phyloP scores from a whole-genome alignment of 75 land plant species.

The Picea sitchensis region DNA sequence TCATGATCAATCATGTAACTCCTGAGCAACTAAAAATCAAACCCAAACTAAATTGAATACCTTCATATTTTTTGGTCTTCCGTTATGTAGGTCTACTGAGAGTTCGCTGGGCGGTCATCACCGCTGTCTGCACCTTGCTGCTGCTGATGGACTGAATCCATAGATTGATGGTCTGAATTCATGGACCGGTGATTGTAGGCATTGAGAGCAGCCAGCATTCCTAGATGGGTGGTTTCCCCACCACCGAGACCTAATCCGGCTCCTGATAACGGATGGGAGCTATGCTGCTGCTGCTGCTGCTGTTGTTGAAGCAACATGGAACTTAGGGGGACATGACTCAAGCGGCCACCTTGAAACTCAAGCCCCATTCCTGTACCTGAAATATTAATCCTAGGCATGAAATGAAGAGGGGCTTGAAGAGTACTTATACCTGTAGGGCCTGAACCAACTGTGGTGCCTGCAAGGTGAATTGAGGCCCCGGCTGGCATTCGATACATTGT shows the following conservation, averaged over 20 bases:
- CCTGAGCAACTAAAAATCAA: not conserved
- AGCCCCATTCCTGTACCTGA: constrained; percentile 40
- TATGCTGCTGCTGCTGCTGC: constrained; percentile 27
- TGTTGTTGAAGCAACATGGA: constrained; percentile 71
- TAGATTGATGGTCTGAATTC: constrained; percentile 9
- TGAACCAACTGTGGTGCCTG: constrained; percentile 17
- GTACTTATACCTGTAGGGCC: constrained; percentile 20
- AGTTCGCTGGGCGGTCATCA: constrained; percentile 7
- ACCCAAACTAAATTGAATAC: constrained; percentile 5
- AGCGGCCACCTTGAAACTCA: constrained; percentile 44
- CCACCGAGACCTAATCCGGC: constrained; percentile 10
- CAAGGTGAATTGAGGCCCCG: constrained; percentile 34
- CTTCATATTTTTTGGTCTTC: not conserved
- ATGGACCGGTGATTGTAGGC: constrained; percentile 1
- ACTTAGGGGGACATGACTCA: constrained; percentile 46
- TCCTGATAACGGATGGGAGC: constrained; percentile 14
- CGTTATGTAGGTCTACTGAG: not conserved
- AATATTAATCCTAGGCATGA: constrained; percentile 69
- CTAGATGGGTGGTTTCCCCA: constrained; percentile 11
- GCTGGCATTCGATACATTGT: constrained; percentile 51
- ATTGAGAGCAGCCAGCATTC: constrained; percentile 13
- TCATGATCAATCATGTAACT: not conserved
- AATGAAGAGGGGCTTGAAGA: constrained; percentile 51
- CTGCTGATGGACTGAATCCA: constrained; percentile 13
- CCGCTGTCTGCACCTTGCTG: constrained; percentile 13